phyloP scores from a whole-genome alignment of 1,284 basidiomycete genomes.

The Chalciporus sp. region DNA sequence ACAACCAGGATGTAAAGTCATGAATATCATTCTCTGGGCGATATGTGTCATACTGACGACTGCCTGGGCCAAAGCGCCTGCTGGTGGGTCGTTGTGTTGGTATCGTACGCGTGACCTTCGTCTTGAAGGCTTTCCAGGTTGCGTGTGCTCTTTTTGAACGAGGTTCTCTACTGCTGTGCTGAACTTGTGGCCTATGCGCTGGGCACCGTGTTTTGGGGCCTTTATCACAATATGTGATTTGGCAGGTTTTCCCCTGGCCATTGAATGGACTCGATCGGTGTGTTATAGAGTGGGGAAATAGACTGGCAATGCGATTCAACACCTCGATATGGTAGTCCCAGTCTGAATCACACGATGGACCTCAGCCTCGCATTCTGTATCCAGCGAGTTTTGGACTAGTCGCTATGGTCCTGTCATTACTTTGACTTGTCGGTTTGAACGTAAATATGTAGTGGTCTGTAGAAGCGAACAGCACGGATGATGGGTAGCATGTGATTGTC shows the following conservation, averaged over 20 bases:
- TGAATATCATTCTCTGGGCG: conserved; percentile 2
- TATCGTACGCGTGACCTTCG: conserved; percentile 52
- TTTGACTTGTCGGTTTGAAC: not conserved
- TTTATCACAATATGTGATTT: conserved; percentile 52
- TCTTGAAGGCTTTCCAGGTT: conserved; percentile 19
- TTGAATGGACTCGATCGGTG: conserved; percentile 11
- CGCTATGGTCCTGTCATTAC: not conserved
- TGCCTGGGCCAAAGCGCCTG: conserved; percentile 51
- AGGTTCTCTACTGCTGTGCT: conserved; percentile 56
- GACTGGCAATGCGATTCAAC: not conserved
- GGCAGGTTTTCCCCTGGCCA: conserved; percentile 34
- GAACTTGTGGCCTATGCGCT: conserved; percentile 65
- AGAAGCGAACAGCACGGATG: too few species aligned
- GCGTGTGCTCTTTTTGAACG: conserved; percentile 45
- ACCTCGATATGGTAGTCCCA: conserved; percentile 24
- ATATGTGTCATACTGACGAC: conserved; percentile 47
- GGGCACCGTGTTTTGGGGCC: conserved; percentile 75
- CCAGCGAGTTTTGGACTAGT: not conserved
- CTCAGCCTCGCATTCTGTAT: not conserved
- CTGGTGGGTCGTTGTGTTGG: conserved; percentile 61
- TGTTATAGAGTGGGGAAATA: conserved; percentile 7
- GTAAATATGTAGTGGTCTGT: not conserved
- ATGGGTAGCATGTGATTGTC: conserved; percentile 1
- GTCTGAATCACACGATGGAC: not conserved
- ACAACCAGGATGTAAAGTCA: not conserved